phyloP scores from a whole-genome alignment of 1,139 yeast species.

The Fermentozyma sake region DNA sequence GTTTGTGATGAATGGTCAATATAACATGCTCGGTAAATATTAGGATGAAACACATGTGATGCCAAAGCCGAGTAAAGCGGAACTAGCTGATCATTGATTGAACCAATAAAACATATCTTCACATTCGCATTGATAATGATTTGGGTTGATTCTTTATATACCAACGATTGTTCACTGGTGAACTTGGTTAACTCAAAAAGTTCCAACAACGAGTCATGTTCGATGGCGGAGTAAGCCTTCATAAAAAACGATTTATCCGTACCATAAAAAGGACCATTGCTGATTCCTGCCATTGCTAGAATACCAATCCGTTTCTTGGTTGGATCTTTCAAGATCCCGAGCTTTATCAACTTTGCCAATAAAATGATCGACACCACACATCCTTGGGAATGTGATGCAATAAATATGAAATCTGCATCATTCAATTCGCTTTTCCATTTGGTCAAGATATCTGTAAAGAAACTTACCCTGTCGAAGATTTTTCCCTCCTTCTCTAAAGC shows the following conservation, averaged over 20 bases:
- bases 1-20: slow-evolving; percentile 60
- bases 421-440: slow-evolving; percentile 70
- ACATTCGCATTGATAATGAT: slow-evolving; percentile 65
- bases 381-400: slow-evolving; percentile 95
- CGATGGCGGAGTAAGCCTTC: slow-evolving; percentile 86
- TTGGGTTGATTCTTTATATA: slow-evolving; percentile 63
- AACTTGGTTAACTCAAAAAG: slow-evolving; percentile 82
- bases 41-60: slow-evolving; percentile 81
- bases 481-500: slow-evolving; percentile 94
- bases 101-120: slow-evolving; percentile 76
- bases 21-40: slow-evolving; percentile 82
- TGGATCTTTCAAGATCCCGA: slow-evolving; percentile 56
- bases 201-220: slow-evolving; percentile 79
- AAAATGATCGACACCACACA: slow-evolving; percentile 85
- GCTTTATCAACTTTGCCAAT: slow-evolving; percentile 64
- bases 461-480: slow-evolving; percentile 78
- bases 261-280: slow-evolving; percentile 91
- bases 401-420: slow-evolving; percentile 77
- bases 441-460: slow-evolving; percentile 65
- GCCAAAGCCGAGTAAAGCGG: slow-evolving; percentile 89
- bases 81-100: slow-evolving; percentile 87
- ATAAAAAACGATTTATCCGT: slow-evolving; percentile 78
- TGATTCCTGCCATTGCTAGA: slow-evolving; percentile 92
- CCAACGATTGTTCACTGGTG: slow-evolving; percentile 65
- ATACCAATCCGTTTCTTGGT: slow-evolving; percentile 59